Evolutionary conservation across 768 basidiomycete species (phyloP), one percentile per base, ranked within the genome.

Genomic region (Amanita fuliginea): DNA sequence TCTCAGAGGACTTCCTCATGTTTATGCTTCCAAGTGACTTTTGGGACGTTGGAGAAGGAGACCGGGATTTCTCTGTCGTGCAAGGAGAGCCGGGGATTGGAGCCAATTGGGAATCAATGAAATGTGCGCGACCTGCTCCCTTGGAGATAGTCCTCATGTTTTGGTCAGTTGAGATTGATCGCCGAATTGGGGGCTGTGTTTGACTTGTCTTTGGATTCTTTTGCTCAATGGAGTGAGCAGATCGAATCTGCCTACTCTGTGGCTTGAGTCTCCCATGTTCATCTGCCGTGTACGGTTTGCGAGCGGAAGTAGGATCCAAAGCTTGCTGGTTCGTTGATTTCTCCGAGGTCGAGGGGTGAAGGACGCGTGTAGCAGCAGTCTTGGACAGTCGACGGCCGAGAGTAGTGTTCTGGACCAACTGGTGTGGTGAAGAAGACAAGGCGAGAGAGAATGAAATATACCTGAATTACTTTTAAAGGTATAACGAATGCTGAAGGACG

Each of bases 401-500:
- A 0, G 85, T 75, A 8, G 83, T 85, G 61, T 86, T 83, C 84
- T 86, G 47, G 18, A 32, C 46, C 32, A 44, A 33, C 42, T 39
- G 24, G 21, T 43, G 48, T 37, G 4, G 16, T 9, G 32, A 36
- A 46, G 47, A 35, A 32, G 16, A 32, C 53, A 34, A 35, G 54
- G 47, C 39, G 47, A 46, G 11, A 32, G 41, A 56, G 36, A 21
- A 43, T 36, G 28, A 22, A 42, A 39, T 57, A 58, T 57, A 81
- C 89, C 74, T 95, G 92, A 14, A 95, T 80, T 55, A 92, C 78
- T 10, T 83, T 84, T 46, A 97, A 70, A 32, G 93, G 93, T 53
- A 97, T 95, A 26, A 97, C 85, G 62, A 96, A 93, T 30, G 82
- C 86, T 19, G 73, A 65, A 11, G 93, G 93, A n/a, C 85, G 77